Evolutionary conservation across 306 rosid genomes (phyloP).

Genomic region (Cicer cuneatum): DNA sequence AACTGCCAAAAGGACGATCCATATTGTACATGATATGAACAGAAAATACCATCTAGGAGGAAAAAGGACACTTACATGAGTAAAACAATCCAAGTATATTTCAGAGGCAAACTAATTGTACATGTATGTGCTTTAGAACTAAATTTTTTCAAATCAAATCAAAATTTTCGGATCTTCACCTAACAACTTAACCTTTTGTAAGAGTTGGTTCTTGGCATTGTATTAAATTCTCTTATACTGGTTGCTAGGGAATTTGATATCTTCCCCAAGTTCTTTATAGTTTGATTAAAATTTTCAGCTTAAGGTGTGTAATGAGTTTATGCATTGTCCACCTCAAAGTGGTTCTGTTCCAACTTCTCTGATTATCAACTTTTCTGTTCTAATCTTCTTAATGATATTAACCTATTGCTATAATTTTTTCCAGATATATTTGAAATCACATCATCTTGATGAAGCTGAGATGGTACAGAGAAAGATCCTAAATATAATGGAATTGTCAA

Average conservation of each 20-base stretch:
- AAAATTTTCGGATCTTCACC: background rate
- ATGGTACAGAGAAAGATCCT: conserved; percentile 80
- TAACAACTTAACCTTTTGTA: conserved; percentile 7
- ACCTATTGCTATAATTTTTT: conserved; percentile 38
- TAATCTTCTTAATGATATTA: conserved; percentile 29
- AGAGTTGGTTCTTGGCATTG: conserved; percentile 29
- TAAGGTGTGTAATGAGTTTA: background rate
- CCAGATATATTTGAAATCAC: conserved; percentile 72
- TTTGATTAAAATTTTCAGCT: conserved; percentile 23
- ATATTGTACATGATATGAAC: conserved; percentile 3
- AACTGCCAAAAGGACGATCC: background rate
- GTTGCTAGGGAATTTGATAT: conserved; percentile 14
- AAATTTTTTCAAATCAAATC: background rate
- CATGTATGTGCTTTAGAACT: conserved; percentile 29
- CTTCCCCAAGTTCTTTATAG: background rate
- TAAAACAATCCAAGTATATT: conserved; percentile 27
- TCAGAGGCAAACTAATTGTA: conserved; percentile 5
- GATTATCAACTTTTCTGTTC: conserved; percentile 25
- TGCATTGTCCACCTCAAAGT: conserved; percentile 12
- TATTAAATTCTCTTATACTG: conserved; percentile 1
- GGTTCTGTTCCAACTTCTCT: conserved; percentile 33
- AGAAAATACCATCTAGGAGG: conserved; percentile 15
- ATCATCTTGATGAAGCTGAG: conserved; percentile 71
- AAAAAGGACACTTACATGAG: conserved; percentile 12
- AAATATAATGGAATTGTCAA: conserved; percentile 76